Evolutionary conservation across 75 land plant species (phyloP).

Genomic region (Cunninghamia lanceolata): DNA sequence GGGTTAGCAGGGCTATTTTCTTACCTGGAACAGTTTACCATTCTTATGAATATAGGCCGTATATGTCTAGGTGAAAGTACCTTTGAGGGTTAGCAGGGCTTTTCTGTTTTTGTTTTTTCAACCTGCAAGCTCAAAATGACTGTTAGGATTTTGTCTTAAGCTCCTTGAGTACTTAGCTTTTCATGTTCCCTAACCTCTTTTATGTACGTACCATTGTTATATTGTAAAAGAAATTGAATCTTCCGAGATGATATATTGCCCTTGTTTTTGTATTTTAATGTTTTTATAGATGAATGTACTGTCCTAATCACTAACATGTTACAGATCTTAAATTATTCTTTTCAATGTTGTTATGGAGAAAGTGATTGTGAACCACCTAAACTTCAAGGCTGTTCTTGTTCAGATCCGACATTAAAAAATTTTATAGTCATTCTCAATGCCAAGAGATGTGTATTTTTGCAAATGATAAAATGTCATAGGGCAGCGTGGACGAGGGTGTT

Average conservation of each 20-base stretch:
- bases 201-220: background rate
- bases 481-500: background rate
- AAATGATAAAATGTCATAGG: too few relatives aligned
- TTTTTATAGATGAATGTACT: background rate
- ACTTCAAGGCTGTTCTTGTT: background rate
- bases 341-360: background rate
- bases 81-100: too few relatives aligned
- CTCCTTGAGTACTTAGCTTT: background rate
- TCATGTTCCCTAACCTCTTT: background rate
- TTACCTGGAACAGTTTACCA: background rate
- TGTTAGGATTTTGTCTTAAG: background rate
- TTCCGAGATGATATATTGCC: background rate
- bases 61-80: too few relatives aligned
- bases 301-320: background rate
- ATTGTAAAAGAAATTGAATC: background rate
- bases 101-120: background rate
- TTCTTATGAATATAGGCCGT: background rate
- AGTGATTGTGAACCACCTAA: background rate
- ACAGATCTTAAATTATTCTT: background rate
- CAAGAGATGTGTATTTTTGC: background rate
- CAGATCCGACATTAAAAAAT: background rate
- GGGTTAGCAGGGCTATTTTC: background rate
- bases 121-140: background rate
- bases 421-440: background rate
- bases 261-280: background rate